Evolutionary conservation across 305 asterid genomes (phyloP), one percentile per base, ranked within the genome.

Genomic region (Stenogyne calaminthoides): DNA sequence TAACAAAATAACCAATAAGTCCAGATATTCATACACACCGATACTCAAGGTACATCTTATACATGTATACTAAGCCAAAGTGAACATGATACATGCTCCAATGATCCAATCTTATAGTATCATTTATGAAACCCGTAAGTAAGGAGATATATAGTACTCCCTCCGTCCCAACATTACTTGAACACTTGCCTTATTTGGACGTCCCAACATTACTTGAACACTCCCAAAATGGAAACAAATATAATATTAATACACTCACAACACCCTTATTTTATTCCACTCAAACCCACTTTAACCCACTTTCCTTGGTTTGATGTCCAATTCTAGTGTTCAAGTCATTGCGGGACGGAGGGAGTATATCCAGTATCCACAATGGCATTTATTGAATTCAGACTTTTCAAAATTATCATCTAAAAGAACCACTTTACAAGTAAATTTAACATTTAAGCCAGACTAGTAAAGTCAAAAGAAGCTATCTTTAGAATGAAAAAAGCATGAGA

Each of bases 401-500:
- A 51, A 58, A 57, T 58, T 65, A 58, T 39, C 46, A 75, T 72
- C 73, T 72, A 16, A 60, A 16, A 56, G 62, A 55, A 59, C 22
- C 58, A 69, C 70, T 37, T 57, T 68, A 72, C 62, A 34, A 71
- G 72, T 73, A 46, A 70, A 29, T 34, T 47, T 39, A 58, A 60
- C 37, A 47, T 36, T 55, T 54, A 16, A 47, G 40, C 56, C 18
- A 34, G 52, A 67, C 66, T 69, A 32, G 7, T 32, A 57, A 49
- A 37, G 65, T 42, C 10, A 12, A 72, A 71, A 16, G 20, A 69
- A 69, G 72, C 60, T 55, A 69, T 59, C 29, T 73, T 47, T 62
- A 67, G 70, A 77, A 64, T 27, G 75, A 74, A 75, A n/a, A n/a
- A 58, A 69, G 47, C 18, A 67, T 32, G 67, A 72, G 78, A 59